These are phyloP conservation scores for Amaranthus hypochondriacus DNA, from an alignment of 148 eudicot species.

Conservation along the genomic window DNA sequence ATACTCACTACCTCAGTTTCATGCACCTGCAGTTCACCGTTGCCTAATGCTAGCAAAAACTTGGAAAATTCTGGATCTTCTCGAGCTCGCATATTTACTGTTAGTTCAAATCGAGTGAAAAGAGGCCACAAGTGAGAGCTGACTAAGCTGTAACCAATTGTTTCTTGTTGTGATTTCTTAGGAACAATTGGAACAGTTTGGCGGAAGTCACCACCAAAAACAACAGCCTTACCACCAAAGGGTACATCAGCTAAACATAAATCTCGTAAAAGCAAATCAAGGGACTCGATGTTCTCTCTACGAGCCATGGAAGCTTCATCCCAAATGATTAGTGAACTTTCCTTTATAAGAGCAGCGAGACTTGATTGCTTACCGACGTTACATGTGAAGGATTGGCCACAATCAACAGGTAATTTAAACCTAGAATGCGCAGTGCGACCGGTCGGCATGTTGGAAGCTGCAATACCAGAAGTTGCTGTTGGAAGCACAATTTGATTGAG, in stretches of 20 bases:
- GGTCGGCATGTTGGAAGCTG: not conserved
- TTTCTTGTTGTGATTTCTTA: not conserved
- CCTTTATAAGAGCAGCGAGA: not conserved
- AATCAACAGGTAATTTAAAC: not conserved
- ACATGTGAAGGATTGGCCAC: not conserved
- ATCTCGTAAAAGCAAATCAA: not conserved
- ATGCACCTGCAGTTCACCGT: not conserved
- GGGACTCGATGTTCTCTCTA: not conserved
- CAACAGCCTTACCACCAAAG: not conserved
- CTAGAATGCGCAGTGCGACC: not conserved
- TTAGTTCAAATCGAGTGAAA: not conserved
- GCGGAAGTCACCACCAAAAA: not conserved
- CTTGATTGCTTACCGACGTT: slow-evolving; percentile 2
- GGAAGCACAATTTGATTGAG: slow-evolving; percentile 6
- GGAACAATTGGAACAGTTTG: slow-evolving; percentile 3
- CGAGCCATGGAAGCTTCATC: not conserved
- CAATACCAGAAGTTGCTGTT: slow-evolving; percentile 1
- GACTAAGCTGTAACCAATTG: not conserved
- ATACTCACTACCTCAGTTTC: not conserved
- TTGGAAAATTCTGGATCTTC: not conserved
- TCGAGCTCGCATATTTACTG: not conserved
- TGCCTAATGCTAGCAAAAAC: not conserved
- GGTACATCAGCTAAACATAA: not conserved
- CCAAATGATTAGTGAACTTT: not conserved
- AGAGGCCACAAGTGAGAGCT: not conserved